phyloP scores from a whole-genome alignment of 495 filamentous ascomycete genomes.

The Chaetomidium leptoderma region DNA sequence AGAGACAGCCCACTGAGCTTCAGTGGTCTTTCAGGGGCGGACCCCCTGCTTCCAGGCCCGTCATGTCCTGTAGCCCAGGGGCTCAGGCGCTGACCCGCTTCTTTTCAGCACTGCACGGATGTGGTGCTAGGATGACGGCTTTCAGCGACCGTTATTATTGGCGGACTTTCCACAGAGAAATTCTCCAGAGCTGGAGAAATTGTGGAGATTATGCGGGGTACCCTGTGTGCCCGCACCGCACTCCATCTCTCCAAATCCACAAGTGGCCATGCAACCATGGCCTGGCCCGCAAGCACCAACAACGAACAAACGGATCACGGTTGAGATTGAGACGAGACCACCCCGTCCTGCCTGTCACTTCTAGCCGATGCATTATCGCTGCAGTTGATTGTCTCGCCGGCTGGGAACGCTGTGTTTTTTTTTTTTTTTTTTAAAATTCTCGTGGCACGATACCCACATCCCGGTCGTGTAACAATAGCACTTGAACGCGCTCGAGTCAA shows the following conservation, averaged over 20 bases:
- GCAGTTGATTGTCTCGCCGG: background rate
- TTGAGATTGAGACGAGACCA: background rate
- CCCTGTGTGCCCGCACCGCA: slow-evolving; percentile 12
- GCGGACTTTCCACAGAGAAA: slow-evolving; percentile 22
- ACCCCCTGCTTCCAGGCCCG: background rate
- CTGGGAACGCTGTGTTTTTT: background rate
- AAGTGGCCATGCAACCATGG: background rate
- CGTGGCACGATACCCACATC: background rate
- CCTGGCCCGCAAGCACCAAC: background rate
- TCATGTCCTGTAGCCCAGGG: background rate
- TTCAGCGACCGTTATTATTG: slow-evolving; percentile 17
- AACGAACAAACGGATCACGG: background rate
- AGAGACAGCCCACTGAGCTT: background rate
- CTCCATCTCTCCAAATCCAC: slow-evolving; percentile 9
- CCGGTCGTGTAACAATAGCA: background rate
- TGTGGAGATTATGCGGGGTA: slow-evolving; percentile 24
- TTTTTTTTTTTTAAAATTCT: background rate
- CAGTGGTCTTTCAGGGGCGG: background rate
- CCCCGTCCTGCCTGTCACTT: slow-evolving; percentile 1
- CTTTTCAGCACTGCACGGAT: slow-evolving; percentile 9
- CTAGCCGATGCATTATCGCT: no score
- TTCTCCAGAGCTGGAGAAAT: slow-evolving; percentile 26
- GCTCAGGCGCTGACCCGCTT: background rate
- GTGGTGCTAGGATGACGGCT: background rate
- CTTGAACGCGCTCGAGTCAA: no score